Conservation (phyloP, 192 early-diverging fungal genomes). For the Allomyces macrogynus region DNA sequence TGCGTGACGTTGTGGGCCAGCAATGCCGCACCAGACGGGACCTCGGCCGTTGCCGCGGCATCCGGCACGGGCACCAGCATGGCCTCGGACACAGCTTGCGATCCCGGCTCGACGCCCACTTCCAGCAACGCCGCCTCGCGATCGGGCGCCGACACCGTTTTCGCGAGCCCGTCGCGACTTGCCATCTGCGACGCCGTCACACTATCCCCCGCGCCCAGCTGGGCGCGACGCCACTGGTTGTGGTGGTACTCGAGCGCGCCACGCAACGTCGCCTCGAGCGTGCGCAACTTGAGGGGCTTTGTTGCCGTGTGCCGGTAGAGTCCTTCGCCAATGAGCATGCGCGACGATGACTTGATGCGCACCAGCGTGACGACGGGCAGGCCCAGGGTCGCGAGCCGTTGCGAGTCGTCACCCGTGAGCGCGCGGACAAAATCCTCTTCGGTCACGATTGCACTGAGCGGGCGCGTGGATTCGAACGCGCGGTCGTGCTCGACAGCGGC, state of each 20-base stretch:
- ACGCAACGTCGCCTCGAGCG: not conserved
- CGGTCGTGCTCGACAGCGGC: too few species aligned
- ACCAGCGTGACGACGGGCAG: not conserved
- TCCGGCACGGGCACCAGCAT: not conserved
- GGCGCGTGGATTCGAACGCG: too few species aligned
- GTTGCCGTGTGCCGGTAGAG: not conserved
- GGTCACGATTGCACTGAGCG: not conserved
- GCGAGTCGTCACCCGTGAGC: not conserved
- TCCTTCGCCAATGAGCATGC: not conserved
- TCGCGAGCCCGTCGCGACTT: not conserved
- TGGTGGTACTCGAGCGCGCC: not conserved
- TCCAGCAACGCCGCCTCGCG: not conserved
- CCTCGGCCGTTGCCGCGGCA: not conserved
- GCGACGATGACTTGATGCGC: not conserved
- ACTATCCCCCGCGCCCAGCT: not conserved
- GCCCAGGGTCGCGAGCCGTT: not conserved
- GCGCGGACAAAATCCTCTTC: not conserved
- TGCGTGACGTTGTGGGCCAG: too few species aligned
- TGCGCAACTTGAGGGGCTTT: not conserved
- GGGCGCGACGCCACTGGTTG: too few species aligned
- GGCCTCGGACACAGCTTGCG: not conserved
- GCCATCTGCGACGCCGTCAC: not conserved
- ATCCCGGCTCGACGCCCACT: not conserved
- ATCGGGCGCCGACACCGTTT: not conserved
- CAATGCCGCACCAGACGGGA: too few species aligned